These are phyloP conservation scores for Chaetoceros tenuissimus DNA, from an alignment of 108 stramenopile genomes.

Conservation along the genomic window DNA sequence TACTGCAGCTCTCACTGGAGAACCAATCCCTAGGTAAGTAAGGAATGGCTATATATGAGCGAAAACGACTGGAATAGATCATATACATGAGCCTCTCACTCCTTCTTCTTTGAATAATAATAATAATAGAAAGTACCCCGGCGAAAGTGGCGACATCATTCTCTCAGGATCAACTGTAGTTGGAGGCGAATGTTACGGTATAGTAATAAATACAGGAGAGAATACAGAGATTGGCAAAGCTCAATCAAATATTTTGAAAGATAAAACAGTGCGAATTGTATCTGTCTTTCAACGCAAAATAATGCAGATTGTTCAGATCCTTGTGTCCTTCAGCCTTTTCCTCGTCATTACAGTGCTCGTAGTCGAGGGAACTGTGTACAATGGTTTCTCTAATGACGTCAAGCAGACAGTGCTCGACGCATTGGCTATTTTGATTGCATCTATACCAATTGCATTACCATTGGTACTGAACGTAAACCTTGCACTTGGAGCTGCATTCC, in stretches of 20 bases:
- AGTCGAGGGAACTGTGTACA: constrained; percentile 37
- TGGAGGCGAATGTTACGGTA: constrained; percentile 63
- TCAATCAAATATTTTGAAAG: constrained; percentile 52
- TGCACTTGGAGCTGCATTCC: constrained; percentile 67
- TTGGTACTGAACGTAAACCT: constrained; percentile 78
- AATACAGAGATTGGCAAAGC: constrained; percentile 71
- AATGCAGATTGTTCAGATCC: constrained; percentile 49
- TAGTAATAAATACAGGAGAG: constrained; percentile 44
- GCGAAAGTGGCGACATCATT: constrained; percentile 31
- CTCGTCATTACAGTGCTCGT: constrained; percentile 54
- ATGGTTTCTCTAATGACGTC: constrained; percentile 26
- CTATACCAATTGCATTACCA: constrained; percentile 82
- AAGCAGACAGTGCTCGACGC: constrained; percentile 33
- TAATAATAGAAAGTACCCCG: constrained; percentile 48
- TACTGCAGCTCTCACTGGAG: constrained; percentile 75
- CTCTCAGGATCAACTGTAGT: constrained; percentile 50
- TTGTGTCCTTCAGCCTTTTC: constrained; percentile 35
- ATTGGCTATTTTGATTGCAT: constrained; percentile 68
- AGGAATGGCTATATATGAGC: no score
- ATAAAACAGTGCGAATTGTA: constrained; percentile 50
- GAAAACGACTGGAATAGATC: no score
- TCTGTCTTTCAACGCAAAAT: constrained; percentile 65
- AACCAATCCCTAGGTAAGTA: constrained; percentile 70
- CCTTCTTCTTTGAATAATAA: no score
- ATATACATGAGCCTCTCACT: no score